Conservation (phyloP, 176 grass and related monocot genomes). For the Chrysopogon serrulatus region DNA sequence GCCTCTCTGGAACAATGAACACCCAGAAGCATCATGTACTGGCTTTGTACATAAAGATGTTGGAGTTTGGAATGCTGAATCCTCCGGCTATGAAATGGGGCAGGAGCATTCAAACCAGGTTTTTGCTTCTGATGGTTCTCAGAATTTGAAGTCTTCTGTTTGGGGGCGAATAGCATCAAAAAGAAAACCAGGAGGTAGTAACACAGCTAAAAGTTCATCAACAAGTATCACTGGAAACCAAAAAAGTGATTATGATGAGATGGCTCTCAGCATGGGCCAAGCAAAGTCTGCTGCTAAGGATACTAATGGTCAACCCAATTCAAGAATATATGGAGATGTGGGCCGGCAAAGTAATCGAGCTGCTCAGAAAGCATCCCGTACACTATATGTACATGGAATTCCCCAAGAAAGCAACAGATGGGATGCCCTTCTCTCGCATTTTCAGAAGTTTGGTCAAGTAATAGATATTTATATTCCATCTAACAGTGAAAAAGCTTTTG, state of each 20-base stretch:
- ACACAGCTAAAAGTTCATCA: constrained; percentile 29
- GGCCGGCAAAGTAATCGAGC: constrained; percentile 40
- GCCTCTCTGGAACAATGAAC: constrained; percentile 83
- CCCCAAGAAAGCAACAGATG: constrained; percentile 73
- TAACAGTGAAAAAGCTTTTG: constrained; percentile 89
- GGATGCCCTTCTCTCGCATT: constrained; percentile 76
- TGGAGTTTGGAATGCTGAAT: constrained; percentile 50
- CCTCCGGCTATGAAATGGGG: constrained; percentile 37
- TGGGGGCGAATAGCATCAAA: constrained; percentile 69
- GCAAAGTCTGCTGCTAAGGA: constrained; percentile 38
- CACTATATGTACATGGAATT: constrained; percentile 90
- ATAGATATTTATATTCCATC: constrained; percentile 95
- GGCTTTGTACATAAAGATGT: constrained; percentile 44
- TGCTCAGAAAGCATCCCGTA: constrained; percentile 88
- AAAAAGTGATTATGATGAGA: constrained; percentile 41
- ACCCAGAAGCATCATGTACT: constrained; percentile 49
- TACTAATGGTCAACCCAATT: constrained; percentile 31
- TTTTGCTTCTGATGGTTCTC: constrained; percentile 35
- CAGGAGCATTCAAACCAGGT: constrained; percentile 31
- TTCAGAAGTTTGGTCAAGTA: constrained; percentile 85
- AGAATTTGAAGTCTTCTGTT: constrained; percentile 62
- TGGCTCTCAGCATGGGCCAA: constrained; percentile 25
- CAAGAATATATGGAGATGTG: constrained; percentile 35
- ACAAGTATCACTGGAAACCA: constrained; percentile 34
- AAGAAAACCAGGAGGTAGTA: constrained; percentile 35